Evolutionary conservation across 2,329 filamentous ascomycete genomes (phyloP).

Genomic region (Fusarium pseudograminearum): DNA sequence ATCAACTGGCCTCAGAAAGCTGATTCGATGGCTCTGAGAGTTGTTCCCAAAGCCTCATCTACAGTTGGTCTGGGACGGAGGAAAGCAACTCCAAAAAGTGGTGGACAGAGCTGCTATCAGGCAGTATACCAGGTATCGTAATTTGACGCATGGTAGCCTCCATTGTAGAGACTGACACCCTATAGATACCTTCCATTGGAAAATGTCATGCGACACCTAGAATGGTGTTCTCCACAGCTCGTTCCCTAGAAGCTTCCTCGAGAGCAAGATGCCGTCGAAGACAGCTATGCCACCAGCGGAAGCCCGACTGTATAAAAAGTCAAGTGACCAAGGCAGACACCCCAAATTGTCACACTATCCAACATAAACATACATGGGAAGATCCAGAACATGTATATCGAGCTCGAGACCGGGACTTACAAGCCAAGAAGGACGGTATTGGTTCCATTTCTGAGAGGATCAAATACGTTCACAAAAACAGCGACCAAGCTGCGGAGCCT

Average conservation of each 20-base stretch:
- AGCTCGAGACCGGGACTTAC: neutral
- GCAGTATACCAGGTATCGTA: constrained; percentile 18
- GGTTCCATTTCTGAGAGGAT: neutral
- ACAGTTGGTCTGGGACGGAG: constrained; percentile 5
- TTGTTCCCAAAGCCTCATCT: constrained; percentile 1
- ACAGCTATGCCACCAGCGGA: constrained; percentile 11
- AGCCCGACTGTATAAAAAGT: constrained; percentile 1
- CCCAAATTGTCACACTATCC: neutral
- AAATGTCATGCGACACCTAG: neutral
- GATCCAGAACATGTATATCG: neutral
- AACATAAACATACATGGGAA: neutral
- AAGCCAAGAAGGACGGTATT: neutral
- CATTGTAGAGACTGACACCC: neutral
- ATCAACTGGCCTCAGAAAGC: neutral
- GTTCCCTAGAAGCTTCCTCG: neutral
- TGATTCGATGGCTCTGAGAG: constrained; percentile 7
- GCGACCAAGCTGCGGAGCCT: neutral
- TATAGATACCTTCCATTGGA: constrained; percentile 2
- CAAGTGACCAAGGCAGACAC: constrained; percentile 19
- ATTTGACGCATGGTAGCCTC: neutral
- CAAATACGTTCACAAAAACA: constrained; percentile 23
- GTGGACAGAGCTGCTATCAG: constrained; percentile 12
- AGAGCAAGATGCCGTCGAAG: constrained; percentile 7
- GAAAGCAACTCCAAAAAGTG: neutral
- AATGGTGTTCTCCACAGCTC: neutral